Base-by-base conservation (phyloP, 306 rosid genomes). In the Astragalus glycyphyllos region DNA sequence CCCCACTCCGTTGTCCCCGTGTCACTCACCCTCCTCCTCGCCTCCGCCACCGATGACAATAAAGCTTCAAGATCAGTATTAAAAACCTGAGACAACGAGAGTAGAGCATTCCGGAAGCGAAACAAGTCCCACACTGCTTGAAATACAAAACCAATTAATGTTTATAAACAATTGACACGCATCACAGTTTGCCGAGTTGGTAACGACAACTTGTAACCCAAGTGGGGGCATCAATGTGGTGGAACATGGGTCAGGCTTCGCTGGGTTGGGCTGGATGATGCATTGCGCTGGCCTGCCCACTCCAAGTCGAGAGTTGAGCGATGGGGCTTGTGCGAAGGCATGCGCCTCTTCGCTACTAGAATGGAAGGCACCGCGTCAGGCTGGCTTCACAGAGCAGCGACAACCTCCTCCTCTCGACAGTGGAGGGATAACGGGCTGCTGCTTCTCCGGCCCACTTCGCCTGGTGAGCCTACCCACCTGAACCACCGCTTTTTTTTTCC, bases 351-450 rank as follows among this genome's bases (percentile, higher is more conserved):
- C 17, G 58, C 7, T 53, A 32, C 58, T 53, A 20, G 34, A 53
- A n/a, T 1, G 11, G 32, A 20, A 34, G 34, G 13, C 58, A 53
- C 58, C 2, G 58, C 35, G 58, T 53, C 23, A 53, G 58, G 58
- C 58, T 53, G 58, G 58, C 0, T 53, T 53, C 58, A 53, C 58
- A 53, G 58, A 53, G 58, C 58, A 53, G 34, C 58, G 58, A 53
- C 0, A 0, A 53, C 58, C 34, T 53, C 13, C 26, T 6, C 2
- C 58, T 53, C 58, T 10, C 10, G 34, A 51, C 58, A 17, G 58
- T 51, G 58, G 31, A 51, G 58, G 58, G 32, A 53, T 53, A 3
- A 20, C 58, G 20, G 0, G 32, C 58, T 32, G 23, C 58, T 17
- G 58, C 58, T 4, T 32, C 9, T 51, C 12, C 1, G 0, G 32